Percentiles rank a stretch among this genome's conserved stretches.
These are phyloP conservation scores for Shiraia sp. DNA, from an alignment of 2,329 filamentous ascomycete genomes.

Conservation along the genomic window DNA sequence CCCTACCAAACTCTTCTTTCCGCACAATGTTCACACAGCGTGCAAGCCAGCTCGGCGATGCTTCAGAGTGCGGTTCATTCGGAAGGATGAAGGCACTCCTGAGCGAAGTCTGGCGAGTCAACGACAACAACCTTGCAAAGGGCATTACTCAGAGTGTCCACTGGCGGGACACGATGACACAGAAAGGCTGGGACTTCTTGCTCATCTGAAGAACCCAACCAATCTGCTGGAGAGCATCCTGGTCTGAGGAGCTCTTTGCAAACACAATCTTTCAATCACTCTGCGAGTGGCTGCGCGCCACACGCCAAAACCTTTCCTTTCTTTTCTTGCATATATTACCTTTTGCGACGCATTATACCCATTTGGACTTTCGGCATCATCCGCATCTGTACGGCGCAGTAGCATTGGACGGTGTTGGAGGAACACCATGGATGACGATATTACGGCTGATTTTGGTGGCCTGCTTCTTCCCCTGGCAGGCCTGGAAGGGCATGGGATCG, in stretches of 20 bases:
- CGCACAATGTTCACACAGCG: slow-evolving; percentile 78
- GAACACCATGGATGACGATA: slow-evolving; percentile 31
- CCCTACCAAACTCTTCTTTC: slow-evolving; percentile 73
- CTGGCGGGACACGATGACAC: slow-evolving; percentile 93
- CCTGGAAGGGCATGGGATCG: slow-evolving; percentile 24
- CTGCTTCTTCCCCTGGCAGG: slow-evolving; percentile 18
- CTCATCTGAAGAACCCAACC: slow-evolving; percentile 65
- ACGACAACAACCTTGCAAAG: slow-evolving; percentile 64
- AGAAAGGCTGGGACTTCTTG: slow-evolving; percentile 90
- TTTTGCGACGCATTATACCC: slow-evolving; percentile 44
- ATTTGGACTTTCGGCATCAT: slow-evolving; percentile 44
- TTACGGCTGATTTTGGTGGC: slow-evolving; percentile 16
- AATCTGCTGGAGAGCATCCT: slow-evolving; percentile 44
- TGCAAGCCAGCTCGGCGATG: slow-evolving; percentile 72
- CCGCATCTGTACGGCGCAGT: slow-evolving; percentile 29
- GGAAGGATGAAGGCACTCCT: slow-evolving; percentile 79
- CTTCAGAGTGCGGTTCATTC: slow-evolving; percentile 81
- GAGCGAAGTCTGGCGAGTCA: slow-evolving; percentile 77
- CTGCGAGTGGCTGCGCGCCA: slow-evolving; percentile 9
- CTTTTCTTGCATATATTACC: slow-evolving; percentile 44
- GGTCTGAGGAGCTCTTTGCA: slow-evolving; percentile 31
- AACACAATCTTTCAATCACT: slow-evolving; percentile 23
- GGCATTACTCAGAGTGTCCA: slow-evolving; percentile 70
- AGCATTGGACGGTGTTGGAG: slow-evolving; percentile 32
- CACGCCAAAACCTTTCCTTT: slow-evolving; percentile 30